These are phyloP conservation scores for Eucommia ulmoides DNA, from an alignment of 257 asterid species.

Conservation along the genomic window DNA sequence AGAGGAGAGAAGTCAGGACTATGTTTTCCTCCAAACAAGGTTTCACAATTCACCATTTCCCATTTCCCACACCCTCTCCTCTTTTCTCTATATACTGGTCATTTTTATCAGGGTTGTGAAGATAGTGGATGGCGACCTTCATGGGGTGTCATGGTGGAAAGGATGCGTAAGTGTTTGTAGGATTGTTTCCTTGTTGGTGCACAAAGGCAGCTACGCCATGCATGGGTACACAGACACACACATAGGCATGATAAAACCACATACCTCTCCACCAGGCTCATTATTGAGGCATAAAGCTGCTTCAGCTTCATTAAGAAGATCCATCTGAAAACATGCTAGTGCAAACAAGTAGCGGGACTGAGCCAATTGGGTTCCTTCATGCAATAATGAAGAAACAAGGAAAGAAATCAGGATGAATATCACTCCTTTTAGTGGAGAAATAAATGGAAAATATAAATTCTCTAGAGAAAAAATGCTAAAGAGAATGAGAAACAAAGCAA, in stretches of 20 bases:
- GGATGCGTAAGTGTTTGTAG: too few species aligned
- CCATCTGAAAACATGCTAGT: constrained; percentile 90
- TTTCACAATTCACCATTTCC: too few species aligned
- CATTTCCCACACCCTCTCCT: too few species aligned
- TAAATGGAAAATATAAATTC: background rate
- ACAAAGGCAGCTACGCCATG: too few species aligned
- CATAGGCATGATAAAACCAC: background rate
- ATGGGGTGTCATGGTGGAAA: too few species aligned
- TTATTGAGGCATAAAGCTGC: constrained; percentile 49
- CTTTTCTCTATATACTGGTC: too few species aligned
- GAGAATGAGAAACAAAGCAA: background rate
- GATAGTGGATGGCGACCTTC: too few species aligned
- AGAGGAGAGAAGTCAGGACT: too few species aligned
- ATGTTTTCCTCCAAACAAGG: too few species aligned
- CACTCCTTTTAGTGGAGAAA: constrained; percentile 6
- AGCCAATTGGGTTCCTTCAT: constrained; percentile 60
- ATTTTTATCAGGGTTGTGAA: too few species aligned
- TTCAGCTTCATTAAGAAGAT: constrained; percentile 84
- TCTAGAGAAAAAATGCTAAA: constrained; percentile 1
- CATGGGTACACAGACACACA: background rate
- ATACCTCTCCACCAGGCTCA: constrained; percentile 73
- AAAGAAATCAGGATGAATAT: constrained; percentile 9
- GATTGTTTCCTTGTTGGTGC: too few species aligned
- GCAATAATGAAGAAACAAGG: constrained; percentile 11
- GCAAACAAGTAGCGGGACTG: constrained; percentile 97